Evolutionary conservation across 1,139 yeast genomes (phyloP).

Genomic region (Taphrina wiesneri): DNA sequence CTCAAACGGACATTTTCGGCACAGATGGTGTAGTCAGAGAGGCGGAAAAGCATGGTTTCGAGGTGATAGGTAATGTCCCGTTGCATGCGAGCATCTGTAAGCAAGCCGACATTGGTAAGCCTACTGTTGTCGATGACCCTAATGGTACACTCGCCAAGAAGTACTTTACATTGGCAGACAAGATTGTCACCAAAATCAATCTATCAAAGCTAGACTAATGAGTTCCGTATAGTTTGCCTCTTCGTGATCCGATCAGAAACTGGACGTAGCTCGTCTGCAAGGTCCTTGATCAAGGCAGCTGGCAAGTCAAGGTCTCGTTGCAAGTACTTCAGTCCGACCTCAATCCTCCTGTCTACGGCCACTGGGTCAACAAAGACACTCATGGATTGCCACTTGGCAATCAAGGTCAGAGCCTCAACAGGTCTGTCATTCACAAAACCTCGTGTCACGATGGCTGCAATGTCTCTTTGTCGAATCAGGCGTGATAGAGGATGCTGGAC

Average conservation of each 20-base stretch:
- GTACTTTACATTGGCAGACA: constrained; percentile 5
- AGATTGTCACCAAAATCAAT: neutral
- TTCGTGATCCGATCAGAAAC: neutral
- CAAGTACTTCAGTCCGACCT: constrained; percentile 8
- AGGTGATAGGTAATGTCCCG: constrained; percentile 67
- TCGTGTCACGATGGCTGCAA: constrained; percentile 5
- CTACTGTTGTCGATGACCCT: constrained; percentile 57
- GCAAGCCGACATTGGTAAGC: constrained; percentile 65
- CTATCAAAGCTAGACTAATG: constrained; percentile 5
- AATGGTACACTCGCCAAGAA: constrained; percentile 41
- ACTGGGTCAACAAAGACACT: constrained; percentile 3
- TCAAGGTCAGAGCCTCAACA: constrained; percentile 6
- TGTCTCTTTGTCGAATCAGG: constrained; percentile 9
- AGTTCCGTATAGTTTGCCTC: neutral
- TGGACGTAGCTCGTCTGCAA: neutral
- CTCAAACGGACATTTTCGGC: constrained; percentile 75
- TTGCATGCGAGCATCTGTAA: constrained; percentile 62
- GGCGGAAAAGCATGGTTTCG: constrained; percentile 56
- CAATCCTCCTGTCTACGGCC: neutral
- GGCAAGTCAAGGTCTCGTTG: constrained; percentile 5
- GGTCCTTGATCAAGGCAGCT: neutral
- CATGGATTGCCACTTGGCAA: constrained; percentile 18
- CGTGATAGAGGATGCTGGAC: constrained; percentile 14
- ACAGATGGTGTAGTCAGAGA: constrained; percentile 62
- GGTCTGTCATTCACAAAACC: constrained; percentile 19